Percentiles rank a stretch among this genome's conserved stretches.
Evolutionary conservation across 768 basidiomycete species (phyloP).

Genomic region (Cystofilobasidium macerans): DNA sequence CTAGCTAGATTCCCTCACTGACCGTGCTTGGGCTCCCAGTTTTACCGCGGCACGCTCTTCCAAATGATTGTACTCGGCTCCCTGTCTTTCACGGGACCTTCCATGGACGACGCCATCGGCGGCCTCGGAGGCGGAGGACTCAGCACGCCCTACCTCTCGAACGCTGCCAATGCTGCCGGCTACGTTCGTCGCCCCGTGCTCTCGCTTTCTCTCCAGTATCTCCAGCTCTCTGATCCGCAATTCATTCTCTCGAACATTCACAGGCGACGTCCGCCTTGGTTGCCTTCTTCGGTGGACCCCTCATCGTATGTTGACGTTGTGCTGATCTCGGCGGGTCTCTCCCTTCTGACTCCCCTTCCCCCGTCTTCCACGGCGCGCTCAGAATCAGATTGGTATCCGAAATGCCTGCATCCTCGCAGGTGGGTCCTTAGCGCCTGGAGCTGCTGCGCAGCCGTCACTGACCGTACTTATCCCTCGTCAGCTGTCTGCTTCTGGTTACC

Average conservation of each 20-base stretch:
- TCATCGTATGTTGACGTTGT: too few relatives aligned
- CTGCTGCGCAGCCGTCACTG: too few relatives aligned
- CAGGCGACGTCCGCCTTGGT: background rate
- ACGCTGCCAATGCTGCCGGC: background rate
- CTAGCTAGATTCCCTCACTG: too few relatives aligned
- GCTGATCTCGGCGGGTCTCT: too few relatives aligned
- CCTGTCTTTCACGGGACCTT: background rate
- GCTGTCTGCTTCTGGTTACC: background rate
- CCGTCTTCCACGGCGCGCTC: too few relatives aligned
- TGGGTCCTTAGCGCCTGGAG: too few relatives aligned
- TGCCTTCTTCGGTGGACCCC: background rate
- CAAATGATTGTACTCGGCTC: background rate
- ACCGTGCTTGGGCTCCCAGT: background rate
- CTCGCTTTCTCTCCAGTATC: too few relatives aligned
- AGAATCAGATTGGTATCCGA: background rate
- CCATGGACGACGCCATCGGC: background rate
- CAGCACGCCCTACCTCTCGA: background rate
- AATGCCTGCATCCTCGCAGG: background rate
- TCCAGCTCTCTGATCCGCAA: too few relatives aligned
- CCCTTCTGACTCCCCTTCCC: too few relatives aligned
- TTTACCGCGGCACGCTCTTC: background rate
- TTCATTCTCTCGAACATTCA: too few relatives aligned
- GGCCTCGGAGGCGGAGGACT: constrained; percentile 4
- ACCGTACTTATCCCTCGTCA: too few relatives aligned
- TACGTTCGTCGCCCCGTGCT: too few relatives aligned